Evolutionary conservation across 148 eudicot species (phyloP).

Genomic region (Agrostemma githago): DNA sequence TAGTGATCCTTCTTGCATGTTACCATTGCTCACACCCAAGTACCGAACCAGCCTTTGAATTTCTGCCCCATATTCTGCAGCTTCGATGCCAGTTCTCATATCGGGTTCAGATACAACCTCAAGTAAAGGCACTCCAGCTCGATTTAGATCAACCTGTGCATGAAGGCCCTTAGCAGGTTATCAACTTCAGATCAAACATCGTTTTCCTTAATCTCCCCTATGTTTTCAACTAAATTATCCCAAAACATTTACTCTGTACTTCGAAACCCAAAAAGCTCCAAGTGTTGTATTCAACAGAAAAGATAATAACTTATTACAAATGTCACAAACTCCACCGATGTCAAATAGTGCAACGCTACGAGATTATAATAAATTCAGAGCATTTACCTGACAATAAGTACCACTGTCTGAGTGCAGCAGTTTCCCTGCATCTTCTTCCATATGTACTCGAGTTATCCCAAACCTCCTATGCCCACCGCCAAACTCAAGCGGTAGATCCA

Average conservation of each 20-base stretch:
- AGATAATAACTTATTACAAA: not conserved
- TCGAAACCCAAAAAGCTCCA: not conserved
- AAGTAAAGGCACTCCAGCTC: constrained; percentile 97
- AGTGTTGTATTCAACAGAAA: not conserved
- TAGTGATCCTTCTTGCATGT: constrained; percentile 98
- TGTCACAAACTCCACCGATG: not conserved
- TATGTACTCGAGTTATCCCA: constrained; percentile 92
- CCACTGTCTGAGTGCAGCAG: constrained; percentile 73
- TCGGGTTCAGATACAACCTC: constrained; percentile 99
- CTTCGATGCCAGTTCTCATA: constrained; percentile 93
- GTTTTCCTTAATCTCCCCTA: not conserved
- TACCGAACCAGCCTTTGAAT: constrained; percentile 89
- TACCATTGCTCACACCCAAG: constrained; percentile 92
- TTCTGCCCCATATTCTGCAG: constrained; percentile 97
- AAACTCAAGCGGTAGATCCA: constrained; percentile 87
- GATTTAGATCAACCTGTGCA: constrained; percentile 93
- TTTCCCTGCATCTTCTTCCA: constrained; percentile 99
- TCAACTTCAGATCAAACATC: not conserved
- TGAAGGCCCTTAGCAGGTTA: not conserved
- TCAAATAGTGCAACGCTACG: not conserved
- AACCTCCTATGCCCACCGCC: constrained; percentile 95
- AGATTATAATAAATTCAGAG: constrained; percentile 3
- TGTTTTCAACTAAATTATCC: not conserved
- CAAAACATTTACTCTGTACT: not conserved
- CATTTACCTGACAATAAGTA: constrained; percentile 69